phyloP scores from a whole-genome alignment of 2,329 filamentous ascomycete genomes.

The Aspergillus glaucus region DNA sequence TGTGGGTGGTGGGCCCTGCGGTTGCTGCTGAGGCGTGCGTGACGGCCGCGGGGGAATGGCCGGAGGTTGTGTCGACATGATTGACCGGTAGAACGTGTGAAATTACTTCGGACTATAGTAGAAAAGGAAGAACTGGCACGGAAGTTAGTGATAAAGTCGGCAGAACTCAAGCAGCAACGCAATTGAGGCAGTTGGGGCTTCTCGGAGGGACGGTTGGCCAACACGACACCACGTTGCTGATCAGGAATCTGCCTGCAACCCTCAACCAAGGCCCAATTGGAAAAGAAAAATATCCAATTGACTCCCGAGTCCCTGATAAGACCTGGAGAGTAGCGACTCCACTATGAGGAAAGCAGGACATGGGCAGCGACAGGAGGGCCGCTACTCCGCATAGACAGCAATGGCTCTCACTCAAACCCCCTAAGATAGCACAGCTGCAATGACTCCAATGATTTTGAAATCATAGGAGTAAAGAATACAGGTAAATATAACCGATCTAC shows the following conservation, averaged over 20 bases:
- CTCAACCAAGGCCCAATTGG: neutral
- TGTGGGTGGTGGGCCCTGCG: constrained; percentile 34
- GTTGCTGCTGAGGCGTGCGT: constrained; percentile 45
- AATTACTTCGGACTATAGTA: neutral
- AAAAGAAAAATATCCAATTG: neutral
- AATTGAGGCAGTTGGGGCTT: neutral
- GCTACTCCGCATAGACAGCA: too few species aligned
- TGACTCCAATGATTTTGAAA: neutral
- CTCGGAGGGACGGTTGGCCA: neutral
- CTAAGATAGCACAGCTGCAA: too few species aligned
- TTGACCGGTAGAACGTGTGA: constrained; percentile 3
- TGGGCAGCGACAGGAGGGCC: neutral
- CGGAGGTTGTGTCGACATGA: constrained; percentile 44
- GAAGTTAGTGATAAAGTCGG: neutral
- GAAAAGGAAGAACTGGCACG: neutral
- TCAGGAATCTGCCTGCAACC: neutral
- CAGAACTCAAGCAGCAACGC: neutral
- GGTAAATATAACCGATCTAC: neutral
- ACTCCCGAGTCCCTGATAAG: neutral
- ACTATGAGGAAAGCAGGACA: neutral
- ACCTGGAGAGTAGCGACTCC: neutral
- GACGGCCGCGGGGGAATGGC: constrained; percentile 58
- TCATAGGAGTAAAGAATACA: neutral
- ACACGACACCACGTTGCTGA: neutral
- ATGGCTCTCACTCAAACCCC: too few species aligned